Base-by-base conservation (phyloP, 1,284 basidiomycete genomes). In the Sporisorium graminicola region DNA sequence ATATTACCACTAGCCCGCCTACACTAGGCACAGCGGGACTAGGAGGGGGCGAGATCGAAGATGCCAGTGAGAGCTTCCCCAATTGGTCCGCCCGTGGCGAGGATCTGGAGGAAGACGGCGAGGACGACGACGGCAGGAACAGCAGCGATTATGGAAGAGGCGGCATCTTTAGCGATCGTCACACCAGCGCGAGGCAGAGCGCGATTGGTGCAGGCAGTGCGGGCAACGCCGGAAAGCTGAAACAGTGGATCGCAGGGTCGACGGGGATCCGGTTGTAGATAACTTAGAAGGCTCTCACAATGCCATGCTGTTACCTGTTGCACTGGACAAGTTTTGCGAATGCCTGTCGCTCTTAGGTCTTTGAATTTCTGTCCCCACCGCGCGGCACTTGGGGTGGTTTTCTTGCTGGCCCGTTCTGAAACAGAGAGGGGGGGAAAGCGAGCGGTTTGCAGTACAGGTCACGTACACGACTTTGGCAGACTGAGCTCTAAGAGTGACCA, bases 121-220 rank as follows among this genome's bases (percentile, higher is more conserved):
- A 40, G 10, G 49, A 66, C 0, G 65, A 65, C 2, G 65, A 62
- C 5, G 60, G 31, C 0, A 26, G 20, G 29, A 27, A 33, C 16
- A 47, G 29, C 16, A 49, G 40, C 13, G 50, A 24, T 7, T 53
- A 67, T 7, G 63, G 47, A 3, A 18, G 53, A 26, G 60, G 60
- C 8, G 61, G 65, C 12, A 58, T 72, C 3, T 76, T 76, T 37
- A 24, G 20, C 16, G 74, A 76, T 59, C 58, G 68, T 7, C 5
- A 14, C 16, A 5, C 42, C 18, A 31, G 7, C n/a, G 33, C 18
- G 22, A 16, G 10, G n/a, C 27, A 12, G 37, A 18, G n/a, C 31
- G 31, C 10, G 31, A 55, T 10, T 22, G 43, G 10, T 24, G 44
- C 26, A n/a, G 14, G 16, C 16, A n/a, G 27, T 10, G n/a, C 7